A percentile compares a stretch with the other conserved stretches of the same genome.
Conservation (phyloP, 306 rosid genomes). For the Crataegus laevigata region DNA sequence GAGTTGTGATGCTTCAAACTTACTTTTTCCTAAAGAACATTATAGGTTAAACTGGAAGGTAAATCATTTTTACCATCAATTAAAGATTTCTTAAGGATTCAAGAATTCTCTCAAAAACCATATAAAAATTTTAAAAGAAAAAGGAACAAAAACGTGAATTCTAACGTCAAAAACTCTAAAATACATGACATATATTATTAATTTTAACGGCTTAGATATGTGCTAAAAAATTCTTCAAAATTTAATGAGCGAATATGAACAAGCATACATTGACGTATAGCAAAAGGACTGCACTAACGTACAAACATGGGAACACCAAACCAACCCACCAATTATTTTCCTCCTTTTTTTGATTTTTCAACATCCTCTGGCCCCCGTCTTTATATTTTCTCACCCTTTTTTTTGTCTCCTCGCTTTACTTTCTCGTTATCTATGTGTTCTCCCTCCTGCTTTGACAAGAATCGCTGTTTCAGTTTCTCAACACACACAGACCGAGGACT, state of each 20-base stretch:
- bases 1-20: neutral
- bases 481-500: neutral
- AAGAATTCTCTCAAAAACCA: neutral
- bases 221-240: no score
- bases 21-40: neutral
- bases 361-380: neutral
- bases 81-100: neutral
- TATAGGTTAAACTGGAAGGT: neutral
- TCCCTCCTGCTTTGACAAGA: neutral
- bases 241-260: neutral
- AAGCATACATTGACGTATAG: neutral
- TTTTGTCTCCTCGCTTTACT: constrained; percentile 23
- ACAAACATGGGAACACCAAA: constrained; percentile 1
- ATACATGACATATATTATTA: no score
- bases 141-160: neutral
- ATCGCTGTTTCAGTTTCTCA: neutral
- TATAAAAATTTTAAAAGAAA: neutral
- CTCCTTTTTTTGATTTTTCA: neutral
- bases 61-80: neutral
- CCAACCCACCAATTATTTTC: constrained; percentile 6
- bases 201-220: neutral
- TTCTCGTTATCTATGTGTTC: constrained; percentile 17
- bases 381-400: neutral
- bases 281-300: neutral
- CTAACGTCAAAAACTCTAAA: no score